Conservation (phyloP, 129 eudicot genomes). For the Escallonia herrerae region DNA sequence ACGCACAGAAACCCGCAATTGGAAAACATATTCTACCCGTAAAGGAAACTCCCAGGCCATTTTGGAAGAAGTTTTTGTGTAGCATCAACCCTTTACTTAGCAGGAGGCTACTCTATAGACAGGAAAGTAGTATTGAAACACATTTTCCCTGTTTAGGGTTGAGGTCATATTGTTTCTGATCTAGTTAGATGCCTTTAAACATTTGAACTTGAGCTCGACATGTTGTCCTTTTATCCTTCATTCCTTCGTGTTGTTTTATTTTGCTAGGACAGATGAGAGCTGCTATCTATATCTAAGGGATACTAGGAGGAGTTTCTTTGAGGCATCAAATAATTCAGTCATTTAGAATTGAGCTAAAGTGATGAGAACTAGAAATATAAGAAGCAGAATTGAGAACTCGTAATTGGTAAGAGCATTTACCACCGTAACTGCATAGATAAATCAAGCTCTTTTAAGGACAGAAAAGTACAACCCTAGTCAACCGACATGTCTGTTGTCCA, state of each 20-base stretch:
- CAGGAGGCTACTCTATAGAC: no score
- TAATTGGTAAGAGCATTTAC: not conserved
- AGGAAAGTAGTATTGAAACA: no score
- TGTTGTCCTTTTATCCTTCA: not conserved
- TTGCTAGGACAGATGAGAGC: not conserved
- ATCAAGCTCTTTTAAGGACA: no score
- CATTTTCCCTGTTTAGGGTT: no score
- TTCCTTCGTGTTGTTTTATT: not conserved
- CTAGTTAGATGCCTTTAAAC: not conserved
- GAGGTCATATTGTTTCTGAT: no score
- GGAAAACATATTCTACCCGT: no score
- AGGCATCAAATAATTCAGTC: not conserved
- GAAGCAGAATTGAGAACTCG: not conserved
- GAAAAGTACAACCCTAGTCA: not conserved
- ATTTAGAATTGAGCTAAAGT: not conserved
- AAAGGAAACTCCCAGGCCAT: no score
- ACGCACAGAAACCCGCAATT: not conserved
- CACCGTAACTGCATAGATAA: no score
- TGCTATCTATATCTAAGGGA: not conserved
- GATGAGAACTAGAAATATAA: not conserved
- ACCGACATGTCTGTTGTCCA: not conserved
- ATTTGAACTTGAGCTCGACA: not conserved
- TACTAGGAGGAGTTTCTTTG: not conserved
- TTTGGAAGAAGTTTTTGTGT: no score
- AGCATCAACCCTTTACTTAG: no score